Evolutionary conservation across 2,329 filamentous ascomycete genomes (phyloP), one percentile per base, ranked within the genome.

Genomic region (Cadophora luteo-olivacea): DNA sequence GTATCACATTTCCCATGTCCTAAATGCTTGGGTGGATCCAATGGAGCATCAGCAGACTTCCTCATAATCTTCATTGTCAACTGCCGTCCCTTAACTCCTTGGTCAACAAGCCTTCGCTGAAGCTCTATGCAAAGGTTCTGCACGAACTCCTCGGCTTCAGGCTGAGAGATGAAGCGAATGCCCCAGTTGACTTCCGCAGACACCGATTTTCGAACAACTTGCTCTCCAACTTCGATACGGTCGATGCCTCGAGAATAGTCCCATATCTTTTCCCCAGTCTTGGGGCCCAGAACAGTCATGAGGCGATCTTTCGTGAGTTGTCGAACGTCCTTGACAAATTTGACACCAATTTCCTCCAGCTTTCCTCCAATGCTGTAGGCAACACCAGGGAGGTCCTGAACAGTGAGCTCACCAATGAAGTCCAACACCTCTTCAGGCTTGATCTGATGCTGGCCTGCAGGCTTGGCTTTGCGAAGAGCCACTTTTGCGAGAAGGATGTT

Each of bases 141-240:
- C 36, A 98, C 86, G 78, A 99, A 99, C 72, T 97, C 93, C 68
- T 98, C 95, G 0, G 94, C 94, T 79, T 99, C 95, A n/a, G 88
- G 86, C 76, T 97, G 93, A 69, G 87, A 97, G 73, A 96, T 89
- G 77, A 99, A 99, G 6, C 96, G 90, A 66, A 99, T 97, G 2
- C 97, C 96, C 96, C 96, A 99, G 75, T 96, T 99, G 70, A 99
- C 93, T 78, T 99, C 96, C 0, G 95, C 95, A 1, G 96, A 98
- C 0, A 99, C 93, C 0, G 95, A 98, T 77, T 98, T 99, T 65
- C 96, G 89, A 19, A 93, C 84, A 0, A 91, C 88, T 76, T 97
- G 92, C 67, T 95, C 92, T 38, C 94, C 95, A 6, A 98, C 93
- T 78, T 97, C 93, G 1, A 89, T 85, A 61, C 85, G 86, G 79